These are phyloP conservation scores for Penicillium steckii DNA, from an alignment of 495 filamentous ascomycete genomes.

Conservation along the genomic window DNA sequence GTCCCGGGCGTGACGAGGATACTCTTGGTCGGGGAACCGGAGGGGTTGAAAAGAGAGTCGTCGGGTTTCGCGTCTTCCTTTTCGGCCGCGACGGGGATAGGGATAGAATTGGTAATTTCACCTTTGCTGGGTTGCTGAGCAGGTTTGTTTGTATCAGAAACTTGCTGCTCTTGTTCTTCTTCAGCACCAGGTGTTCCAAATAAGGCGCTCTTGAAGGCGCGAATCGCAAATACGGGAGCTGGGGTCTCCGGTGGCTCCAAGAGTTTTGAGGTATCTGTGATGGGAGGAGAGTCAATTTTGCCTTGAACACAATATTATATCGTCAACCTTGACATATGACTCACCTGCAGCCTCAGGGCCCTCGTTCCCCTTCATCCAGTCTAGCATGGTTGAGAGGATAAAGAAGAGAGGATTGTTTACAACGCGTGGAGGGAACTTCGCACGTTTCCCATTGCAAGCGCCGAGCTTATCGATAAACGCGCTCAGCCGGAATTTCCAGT, in stretches of 20 bases:
- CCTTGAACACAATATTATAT: too few species aligned
- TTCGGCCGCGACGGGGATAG: conserved; percentile 15
- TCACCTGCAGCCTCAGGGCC: conserved; percentile 29
- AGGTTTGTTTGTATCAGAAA: neutral
- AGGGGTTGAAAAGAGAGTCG: conserved; percentile 31
- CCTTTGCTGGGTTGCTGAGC: conserved; percentile 24
- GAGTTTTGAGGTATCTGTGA: conserved; percentile 37
- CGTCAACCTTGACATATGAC: conserved; percentile 5
- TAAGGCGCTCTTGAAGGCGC: conserved; percentile 85
- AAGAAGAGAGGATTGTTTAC: conserved; percentile 14
- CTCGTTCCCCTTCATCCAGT: conserved; percentile 52
- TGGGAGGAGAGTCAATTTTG: neutral
- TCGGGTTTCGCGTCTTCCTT: conserved; percentile 26
- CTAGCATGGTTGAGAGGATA: conserved; percentile 42
- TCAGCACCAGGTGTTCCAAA: conserved; percentile 78
- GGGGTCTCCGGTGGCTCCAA: conserved; percentile 83
- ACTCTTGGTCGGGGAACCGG: conserved; percentile 66
- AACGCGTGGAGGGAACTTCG: conserved; percentile 16
- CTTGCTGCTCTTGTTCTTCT: conserved; percentile 30
- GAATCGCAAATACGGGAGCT: conserved; percentile 88
- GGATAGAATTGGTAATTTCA: conserved; percentile 16
- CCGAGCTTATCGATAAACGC: conserved; percentile 19
- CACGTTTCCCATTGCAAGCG: neutral
- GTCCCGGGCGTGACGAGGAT: conserved; percentile 92
- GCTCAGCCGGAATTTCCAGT: too few species aligned